A percentile compares a stretch with the other conserved stretches of the same genome.
These are phyloP conservation scores for Citrus unshiu DNA, from an alignment of 345 rosid genomes.

Conservation along the genomic window DNA sequence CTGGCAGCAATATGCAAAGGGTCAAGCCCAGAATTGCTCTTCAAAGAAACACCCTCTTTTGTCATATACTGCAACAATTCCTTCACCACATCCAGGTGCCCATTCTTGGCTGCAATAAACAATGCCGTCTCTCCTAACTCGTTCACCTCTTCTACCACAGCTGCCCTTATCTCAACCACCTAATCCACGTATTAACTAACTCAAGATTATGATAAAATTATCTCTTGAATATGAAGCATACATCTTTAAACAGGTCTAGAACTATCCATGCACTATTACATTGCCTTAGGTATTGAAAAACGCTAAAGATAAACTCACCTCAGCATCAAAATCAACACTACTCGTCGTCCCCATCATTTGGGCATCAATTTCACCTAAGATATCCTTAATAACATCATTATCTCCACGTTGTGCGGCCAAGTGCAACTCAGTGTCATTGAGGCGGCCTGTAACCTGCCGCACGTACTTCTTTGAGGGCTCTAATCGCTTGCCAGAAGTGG, in stretches of 20 bases:
- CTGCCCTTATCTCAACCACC: constrained; percentile 67
- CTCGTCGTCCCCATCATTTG: constrained; percentile 60
- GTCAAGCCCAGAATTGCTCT: constrained; percentile 66
- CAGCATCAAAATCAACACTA: constrained; percentile 78
- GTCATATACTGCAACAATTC: constrained; percentile 62
- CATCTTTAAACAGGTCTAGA: not conserved
- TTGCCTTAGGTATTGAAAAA: not conserved
- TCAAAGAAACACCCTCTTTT: constrained; percentile 55
- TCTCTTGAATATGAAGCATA: not conserved
- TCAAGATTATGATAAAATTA: not conserved
- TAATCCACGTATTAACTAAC: not conserved
- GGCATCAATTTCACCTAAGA: constrained; percentile 67
- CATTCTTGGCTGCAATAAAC: constrained; percentile 80
- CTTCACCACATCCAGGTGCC: constrained; percentile 69
- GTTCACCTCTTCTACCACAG: constrained; percentile 84
- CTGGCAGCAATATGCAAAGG: constrained; percentile 81
- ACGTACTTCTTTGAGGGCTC: constrained; percentile 85
- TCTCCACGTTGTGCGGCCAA: constrained; percentile 87
- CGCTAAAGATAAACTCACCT: constrained; percentile 24
- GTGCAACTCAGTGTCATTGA: constrained; percentile 93
- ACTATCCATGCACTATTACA: not conserved
- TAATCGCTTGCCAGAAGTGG: constrained; percentile 69
- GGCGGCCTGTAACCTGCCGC: constrained; percentile 94
- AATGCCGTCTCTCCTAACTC: constrained; percentile 93
- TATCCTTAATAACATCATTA: constrained; percentile 52